Percentiles rank a stretch among this genome's conserved stretches.
Evolutionary conservation across 2,329 filamentous ascomycete genomes (phyloP).

Genomic region (Paradendryphiella salina): DNA sequence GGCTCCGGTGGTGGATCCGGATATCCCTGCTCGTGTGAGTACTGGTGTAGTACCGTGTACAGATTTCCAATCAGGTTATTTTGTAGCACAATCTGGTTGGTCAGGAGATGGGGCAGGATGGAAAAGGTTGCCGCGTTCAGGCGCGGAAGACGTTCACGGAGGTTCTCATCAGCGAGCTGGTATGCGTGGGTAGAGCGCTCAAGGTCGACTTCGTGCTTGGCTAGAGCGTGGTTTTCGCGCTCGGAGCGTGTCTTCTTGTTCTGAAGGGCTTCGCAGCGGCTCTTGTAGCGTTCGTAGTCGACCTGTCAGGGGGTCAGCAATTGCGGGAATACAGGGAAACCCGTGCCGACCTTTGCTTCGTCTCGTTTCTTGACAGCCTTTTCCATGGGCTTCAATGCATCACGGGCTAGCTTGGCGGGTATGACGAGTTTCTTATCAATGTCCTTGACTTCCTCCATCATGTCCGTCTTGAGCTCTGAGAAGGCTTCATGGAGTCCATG

Average conservation of each 20-base stretch:
- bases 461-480: constrained; percentile 69
- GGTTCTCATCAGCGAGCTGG: constrained; percentile 71
- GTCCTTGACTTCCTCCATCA: constrained; percentile 69
- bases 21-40: constrained; percentile 69
- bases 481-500: constrained; percentile 68
- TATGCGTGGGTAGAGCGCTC: constrained; percentile 71
- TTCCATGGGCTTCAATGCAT: constrained; percentile 70
- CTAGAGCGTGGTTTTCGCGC: constrained; percentile 71
- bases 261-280: constrained; percentile 68
- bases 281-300: constrained; percentile 78
- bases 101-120: constrained; percentile 72
- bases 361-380: constrained; percentile 86
- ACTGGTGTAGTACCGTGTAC: constrained; percentile 76
- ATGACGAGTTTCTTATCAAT: constrained; percentile 72
- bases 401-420: constrained; percentile 70
- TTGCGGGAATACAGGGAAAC: no score
- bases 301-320: constrained; percentile 52
- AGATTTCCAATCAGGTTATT: constrained; percentile 76
- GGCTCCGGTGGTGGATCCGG: constrained; percentile 73
- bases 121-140: constrained; percentile 71
- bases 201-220: constrained; percentile 73
- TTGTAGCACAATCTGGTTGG: constrained; percentile 73
- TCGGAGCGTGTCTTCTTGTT: constrained; percentile 71
- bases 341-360: constrained; percentile 64
- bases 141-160: constrained; percentile 71